phyloP scores from a whole-genome alignment of 1,284 basidiomycete genomes.

The Xerocomus cyaneibrunnescens region DNA sequence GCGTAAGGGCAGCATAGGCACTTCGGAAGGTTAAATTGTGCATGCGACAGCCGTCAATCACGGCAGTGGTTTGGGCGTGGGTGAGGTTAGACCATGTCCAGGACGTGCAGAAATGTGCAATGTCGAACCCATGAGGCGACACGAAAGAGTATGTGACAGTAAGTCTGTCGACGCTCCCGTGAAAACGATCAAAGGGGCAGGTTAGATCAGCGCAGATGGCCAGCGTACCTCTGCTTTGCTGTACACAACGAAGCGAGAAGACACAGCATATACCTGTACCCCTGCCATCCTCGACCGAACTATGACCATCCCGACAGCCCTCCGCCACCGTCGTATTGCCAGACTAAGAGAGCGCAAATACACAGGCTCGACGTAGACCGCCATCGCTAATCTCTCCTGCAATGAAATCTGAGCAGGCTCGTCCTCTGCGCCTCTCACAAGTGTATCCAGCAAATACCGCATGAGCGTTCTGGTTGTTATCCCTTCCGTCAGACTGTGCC shows the following conservation, averaged over 20 bases:
- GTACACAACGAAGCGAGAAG: not conserved
- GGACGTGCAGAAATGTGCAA: conserved; percentile 39
- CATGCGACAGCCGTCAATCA: conserved; percentile 42
- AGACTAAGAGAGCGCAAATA: not conserved
- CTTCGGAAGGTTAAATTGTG: conserved; percentile 51
- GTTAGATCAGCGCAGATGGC: too few species aligned
- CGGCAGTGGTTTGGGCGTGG: conserved; percentile 29
- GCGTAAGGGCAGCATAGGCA: conserved; percentile 47
- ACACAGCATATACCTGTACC: conserved; percentile 25
- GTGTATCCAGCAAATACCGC: conserved; percentile 44
- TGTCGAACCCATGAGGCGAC: conserved; percentile 39
- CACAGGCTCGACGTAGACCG: not conserved
- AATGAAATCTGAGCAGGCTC: not conserved
- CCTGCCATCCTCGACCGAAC: not conserved
- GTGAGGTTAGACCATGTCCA: conserved; percentile 21
- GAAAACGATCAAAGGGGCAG: too few species aligned
- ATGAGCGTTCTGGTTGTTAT: not conserved
- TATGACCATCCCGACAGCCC: not conserved
- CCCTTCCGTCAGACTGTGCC: not conserved
- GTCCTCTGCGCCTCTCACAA: conserved; percentile 26
- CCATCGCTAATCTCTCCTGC: not conserved
- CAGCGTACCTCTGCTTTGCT: too few species aligned
- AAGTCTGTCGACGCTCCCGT: too few species aligned
- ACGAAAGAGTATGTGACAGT: conserved; percentile 47
- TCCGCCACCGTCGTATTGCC: not conserved